phyloP scores from a whole-genome alignment of 1,139 yeast species.

The Taiozyma sp. region DNA sequence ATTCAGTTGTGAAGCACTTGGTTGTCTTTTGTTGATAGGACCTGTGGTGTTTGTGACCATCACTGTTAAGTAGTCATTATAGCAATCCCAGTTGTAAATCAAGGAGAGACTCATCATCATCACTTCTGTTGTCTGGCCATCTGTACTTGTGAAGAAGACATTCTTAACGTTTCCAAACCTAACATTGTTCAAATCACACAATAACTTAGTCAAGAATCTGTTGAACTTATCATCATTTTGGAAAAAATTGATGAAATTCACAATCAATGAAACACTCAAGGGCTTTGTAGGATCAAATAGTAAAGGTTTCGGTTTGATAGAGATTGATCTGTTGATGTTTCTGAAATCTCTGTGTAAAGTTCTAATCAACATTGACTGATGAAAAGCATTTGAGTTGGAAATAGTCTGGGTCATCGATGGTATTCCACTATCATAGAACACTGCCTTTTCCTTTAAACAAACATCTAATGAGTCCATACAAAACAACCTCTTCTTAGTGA shows the following conservation, averaged over 20 bases:
- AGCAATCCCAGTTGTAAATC: background rate
- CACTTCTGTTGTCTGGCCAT: background rate
- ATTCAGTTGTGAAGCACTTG: background rate
- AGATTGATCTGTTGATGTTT: background rate
- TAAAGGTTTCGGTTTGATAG: background rate
- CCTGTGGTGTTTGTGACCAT: background rate
- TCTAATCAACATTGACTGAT: background rate
- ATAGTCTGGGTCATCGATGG: background rate
- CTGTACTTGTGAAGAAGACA: background rate
- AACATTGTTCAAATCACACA: background rate
- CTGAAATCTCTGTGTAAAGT: background rate
- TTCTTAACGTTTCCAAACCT: background rate
- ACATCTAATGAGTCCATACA: background rate
- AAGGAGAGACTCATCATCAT: background rate
- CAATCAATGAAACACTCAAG: constrained; percentile 2
- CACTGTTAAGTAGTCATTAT: background rate
- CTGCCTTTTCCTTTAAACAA: background rate
- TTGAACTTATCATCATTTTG: constrained; percentile 1
- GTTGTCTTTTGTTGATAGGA: background rate
- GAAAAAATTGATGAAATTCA: constrained; percentile 7
- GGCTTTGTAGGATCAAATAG: constrained; percentile 2
- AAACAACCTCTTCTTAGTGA: background rate
- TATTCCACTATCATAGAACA: background rate
- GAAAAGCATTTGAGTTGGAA: background rate
- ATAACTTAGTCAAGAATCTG: constrained; percentile 1